Evolutionary conservation across 345 rosid species (phyloP), one percentile per base, ranked within the genome.

Genomic region (Camelina sativa): DNA sequence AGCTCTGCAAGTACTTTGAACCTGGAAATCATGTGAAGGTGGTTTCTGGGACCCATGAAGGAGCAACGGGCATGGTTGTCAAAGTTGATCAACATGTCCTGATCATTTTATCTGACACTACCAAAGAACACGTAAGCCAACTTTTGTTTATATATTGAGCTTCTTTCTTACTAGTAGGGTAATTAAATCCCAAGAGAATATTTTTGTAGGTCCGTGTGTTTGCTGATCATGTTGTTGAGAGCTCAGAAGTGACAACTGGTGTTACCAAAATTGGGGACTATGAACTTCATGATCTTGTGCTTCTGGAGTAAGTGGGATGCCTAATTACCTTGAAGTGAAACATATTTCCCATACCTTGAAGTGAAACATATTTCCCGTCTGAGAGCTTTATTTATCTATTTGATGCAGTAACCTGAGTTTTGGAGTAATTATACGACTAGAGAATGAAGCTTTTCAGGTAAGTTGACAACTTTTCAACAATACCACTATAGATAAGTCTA

Each of bases 1-100:
- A 95, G 82, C 91, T 92, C 7, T 92, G 97, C 83, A 95, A 95
- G 83, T 92, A 87, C 74, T 92, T 95, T 60, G 97, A 95, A 81
- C 96, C 98, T 50, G 99, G 99, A 74, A 95, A 95, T 79, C 97
- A 92, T 67, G 99, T 92, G 71, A 95, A 95, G 85, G 90, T 95
- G 79, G 96, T 95, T 43, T 84, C 30, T 43, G 99, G 99, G 77
- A 82, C 96, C 12, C 97, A 95, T 56, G 88, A 83, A 84, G 98
- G 99, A 79, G 87, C 96, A 13, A 92, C 99, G 6, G 99, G 99
- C 71, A 95, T 95, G 99, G 97, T 95, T 72, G 84, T 95, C 61
- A 92, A 92, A 86, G 99, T 92, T 77, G 99, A 92, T 61, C 97
- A 90, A 67, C 99, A 95, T 79, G 92, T 89, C 55, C 97, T 95